A percentile compares a stretch with the other conserved stretches of the same genome.
Conservation (phyloP, 768 basidiomycete genomes). For the Mycena crocata region DNA sequence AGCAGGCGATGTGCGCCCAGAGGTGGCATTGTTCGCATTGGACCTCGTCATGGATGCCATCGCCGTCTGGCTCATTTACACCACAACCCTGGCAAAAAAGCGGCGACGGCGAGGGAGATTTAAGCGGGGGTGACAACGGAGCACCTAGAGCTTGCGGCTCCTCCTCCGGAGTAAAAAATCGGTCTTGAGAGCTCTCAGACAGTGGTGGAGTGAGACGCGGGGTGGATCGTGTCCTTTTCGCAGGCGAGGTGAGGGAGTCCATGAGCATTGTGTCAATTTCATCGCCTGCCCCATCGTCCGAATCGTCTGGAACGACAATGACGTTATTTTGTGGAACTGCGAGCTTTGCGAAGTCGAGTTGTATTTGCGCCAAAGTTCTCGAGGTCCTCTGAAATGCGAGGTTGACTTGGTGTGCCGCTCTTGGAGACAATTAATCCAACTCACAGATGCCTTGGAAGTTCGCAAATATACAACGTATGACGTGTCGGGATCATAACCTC, state of each 20-base stretch:
- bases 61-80: background rate
- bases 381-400: background rate
- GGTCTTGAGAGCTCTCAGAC: background rate
- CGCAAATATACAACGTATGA: background rate
- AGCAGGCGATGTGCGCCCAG: constrained; percentile 1
- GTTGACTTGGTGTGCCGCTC: background rate
- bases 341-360: background rate
- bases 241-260: too few species aligned
- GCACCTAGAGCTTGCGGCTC: too few species aligned
- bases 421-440: background rate
- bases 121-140: background rate
- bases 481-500: background rate
- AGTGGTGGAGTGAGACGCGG: too few species aligned
- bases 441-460: background rate
- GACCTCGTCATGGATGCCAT: background rate
- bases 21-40: background rate
- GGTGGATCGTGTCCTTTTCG: too few species aligned
- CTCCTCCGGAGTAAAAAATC: too few species aligned
- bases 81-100: background rate
- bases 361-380: background rate
- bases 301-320: too few species aligned
- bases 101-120: background rate
- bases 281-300: too few species aligned
- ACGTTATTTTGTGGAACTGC: too few species aligned
- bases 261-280: too few species aligned